Evolutionary conservation across 164 flowering plant genomes (phyloP).

Genomic region (Chimonanthus salicifolius): DNA sequence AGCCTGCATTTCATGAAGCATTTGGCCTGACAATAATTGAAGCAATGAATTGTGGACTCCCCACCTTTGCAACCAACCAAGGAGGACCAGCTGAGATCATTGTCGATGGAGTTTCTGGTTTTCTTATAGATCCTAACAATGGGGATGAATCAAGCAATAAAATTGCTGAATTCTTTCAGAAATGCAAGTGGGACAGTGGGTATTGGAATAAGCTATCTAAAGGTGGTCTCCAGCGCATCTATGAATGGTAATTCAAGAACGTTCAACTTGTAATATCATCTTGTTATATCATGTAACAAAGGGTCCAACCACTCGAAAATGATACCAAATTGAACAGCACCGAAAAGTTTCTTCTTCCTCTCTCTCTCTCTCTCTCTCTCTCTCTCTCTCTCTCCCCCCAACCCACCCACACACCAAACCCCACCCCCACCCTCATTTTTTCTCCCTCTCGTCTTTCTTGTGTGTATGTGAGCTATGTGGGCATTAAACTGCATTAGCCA

Average conservation of each 20-base stretch:
- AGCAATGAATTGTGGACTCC: conserved; percentile 93
- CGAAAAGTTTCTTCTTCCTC: neutral
- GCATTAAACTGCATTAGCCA: too few relatives aligned
- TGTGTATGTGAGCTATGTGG: neutral
- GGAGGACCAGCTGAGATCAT: conserved; percentile 97
- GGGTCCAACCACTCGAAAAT: neutral
- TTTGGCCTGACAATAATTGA: conserved; percentile 92
- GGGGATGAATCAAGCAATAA: conserved; percentile 77
- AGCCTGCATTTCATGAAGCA: conserved; percentile 90
- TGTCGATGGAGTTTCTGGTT: conserved; percentile 82
- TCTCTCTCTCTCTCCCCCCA: neutral
- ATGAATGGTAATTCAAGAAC: conserved; percentile 56
- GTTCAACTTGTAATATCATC: neutral
- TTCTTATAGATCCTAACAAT: conserved; percentile 77
- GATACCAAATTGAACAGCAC: neutral
- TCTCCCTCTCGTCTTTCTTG: neutral
- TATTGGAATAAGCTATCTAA: conserved; percentile 62
- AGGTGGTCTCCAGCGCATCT: conserved; percentile 62
- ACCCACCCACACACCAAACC: too few relatives aligned
- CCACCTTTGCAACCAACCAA: conserved; percentile 89
- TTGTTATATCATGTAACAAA: neutral
- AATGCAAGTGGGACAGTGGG: conserved; percentile 55
- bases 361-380: neutral
- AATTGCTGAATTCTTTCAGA: conserved; percentile 81
- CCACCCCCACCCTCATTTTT: neutral